Percentiles rank a stretch among this genome's conserved stretches.
These are phyloP conservation scores for Alloteropsis semialata DNA, from an alignment of 176 grass and related monocot genomes.

Conservation along the genomic window DNA sequence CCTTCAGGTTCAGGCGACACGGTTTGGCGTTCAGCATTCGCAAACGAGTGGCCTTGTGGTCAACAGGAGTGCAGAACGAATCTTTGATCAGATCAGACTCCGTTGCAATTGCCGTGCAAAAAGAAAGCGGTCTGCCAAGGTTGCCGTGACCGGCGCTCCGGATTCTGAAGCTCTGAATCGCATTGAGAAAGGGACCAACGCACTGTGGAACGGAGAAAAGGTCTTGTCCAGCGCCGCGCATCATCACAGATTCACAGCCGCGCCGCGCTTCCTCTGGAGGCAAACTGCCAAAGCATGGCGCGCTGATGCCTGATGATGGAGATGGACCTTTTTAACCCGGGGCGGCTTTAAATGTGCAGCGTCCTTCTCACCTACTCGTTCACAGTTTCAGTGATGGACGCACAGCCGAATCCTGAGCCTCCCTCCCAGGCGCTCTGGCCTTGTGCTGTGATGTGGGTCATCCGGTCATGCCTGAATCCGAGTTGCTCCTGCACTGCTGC, in stretches of 20 bases:
- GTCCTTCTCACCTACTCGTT: constrained; percentile 30
- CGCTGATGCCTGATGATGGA: background rate
- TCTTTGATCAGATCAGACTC: constrained; percentile 27
- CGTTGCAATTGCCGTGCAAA: constrained; percentile 8
- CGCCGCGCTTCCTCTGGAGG: background rate
- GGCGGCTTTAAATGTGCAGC: constrained; percentile 1
- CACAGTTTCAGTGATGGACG: constrained; percentile 19
- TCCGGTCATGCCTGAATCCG: background rate
- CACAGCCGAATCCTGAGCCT: background rate
- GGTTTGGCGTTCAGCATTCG: background rate
- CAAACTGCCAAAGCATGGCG: background rate
- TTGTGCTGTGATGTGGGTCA: background rate
- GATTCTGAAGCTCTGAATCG: background rate
- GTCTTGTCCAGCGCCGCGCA: constrained; percentile 11
- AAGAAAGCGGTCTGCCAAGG: background rate
- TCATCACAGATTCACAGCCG: no score
- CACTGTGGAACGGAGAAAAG: background rate
- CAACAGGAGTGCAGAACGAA: constrained; percentile 5
- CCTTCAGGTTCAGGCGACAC: background rate
- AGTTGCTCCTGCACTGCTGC: background rate
- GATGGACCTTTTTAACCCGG: background rate
- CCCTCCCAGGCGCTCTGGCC: background rate
- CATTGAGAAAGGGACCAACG: constrained; percentile 25
- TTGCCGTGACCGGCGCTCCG: background rate
- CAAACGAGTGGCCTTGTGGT: background rate